Evolutionary conservation across 2,329 filamentous ascomycete species (phyloP).

Genomic region (Xylaria sp.): DNA sequence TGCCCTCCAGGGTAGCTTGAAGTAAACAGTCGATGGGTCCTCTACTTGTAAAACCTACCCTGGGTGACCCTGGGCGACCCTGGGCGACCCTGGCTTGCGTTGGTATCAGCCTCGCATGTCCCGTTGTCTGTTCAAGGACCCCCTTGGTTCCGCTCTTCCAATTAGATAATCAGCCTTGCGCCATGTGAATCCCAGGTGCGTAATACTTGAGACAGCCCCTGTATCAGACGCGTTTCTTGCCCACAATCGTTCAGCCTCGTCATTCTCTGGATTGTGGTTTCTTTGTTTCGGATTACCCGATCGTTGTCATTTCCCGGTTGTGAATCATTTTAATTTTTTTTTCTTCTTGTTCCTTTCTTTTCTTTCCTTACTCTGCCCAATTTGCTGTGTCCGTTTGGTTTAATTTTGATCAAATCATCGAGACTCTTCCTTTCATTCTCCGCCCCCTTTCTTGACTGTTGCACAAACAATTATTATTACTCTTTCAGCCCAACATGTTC

Average conservation of each 20-base stretch:
- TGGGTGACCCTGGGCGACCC: not conserved
- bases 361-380: not conserved
- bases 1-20: no score
- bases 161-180: slow-evolving; percentile 15
- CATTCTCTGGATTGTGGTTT: slow-evolving; percentile 25
- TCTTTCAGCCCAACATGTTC: slow-evolving; percentile 52
- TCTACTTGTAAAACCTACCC: not conserved
- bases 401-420: no score
- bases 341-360: not conserved
- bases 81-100: not conserved
- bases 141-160: slow-evolving; percentile 1
- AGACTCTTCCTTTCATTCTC: not conserved
- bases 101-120: slow-evolving; percentile 18
- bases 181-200: not conserved
- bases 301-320: slow-evolving; percentile 10
- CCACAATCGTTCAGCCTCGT: slow-evolving; percentile 34
- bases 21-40: slow-evolving; percentile 7
- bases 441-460: not conserved
- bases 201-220: slow-evolving; percentile 36
- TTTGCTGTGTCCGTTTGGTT: not conserved
- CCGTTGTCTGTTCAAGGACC: not conserved
- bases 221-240: slow-evolving; percentile 35
- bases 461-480: not conserved
- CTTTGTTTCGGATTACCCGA: slow-evolving; percentile 21
- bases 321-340: not conserved